Evolutionary conservation across 495 filamentous ascomycete species (phyloP), one percentile per base, ranked within the genome.

Genomic region (Penicillium ochrochloron): DNA sequence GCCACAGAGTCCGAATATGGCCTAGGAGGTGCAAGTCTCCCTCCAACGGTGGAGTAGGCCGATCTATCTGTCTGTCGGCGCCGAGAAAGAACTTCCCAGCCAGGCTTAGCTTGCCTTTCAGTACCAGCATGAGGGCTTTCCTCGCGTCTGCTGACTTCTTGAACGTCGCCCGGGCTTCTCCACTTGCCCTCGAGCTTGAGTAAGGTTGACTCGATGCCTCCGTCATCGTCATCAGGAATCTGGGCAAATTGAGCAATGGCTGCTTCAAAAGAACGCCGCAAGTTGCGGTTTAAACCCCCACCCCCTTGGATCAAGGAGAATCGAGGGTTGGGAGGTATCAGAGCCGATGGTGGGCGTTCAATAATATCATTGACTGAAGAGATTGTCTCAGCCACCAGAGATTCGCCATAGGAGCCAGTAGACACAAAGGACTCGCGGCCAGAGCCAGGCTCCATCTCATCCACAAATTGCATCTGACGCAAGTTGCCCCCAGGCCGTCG

Each of bases 151-250:
- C 53, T 25, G 25, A 9, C 5, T 37, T 34, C n/a, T 29, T 31
- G 48, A 31, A 12, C 25, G 25, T 17, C 14, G 27, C 48, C 35
- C 23, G 58, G 51, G 2, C 57, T 65, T 51, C 61, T 65, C 76
- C 87, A 96, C 68, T 90, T 93, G 7, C 95, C 95, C 80, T 99
- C 96, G 5, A 99, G 84, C 68, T 97, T 98, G 64, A 94, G 77
- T 64, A 99, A 71, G 7, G 95, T 93, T 15, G 94, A 92, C 71
- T 97, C 95, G 54, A 97, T 85, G 21, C 94, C 94, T n/a, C 94
- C 94, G 74, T 95, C 92, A 59, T 92, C 91, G 63, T 94, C 91
- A 72, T 99, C 96, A 0, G 94, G 92, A 25, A 99, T 91, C 60
- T 90, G 87, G 10, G 94, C 92, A 65, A 99, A 88, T 68, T 92